A percentile compares a stretch with the other conserved stretches of the same genome.
Evolutionary conservation across 2,329 filamentous ascomycete species (phyloP).

Genomic region (Hymenoscyphus linearis): DNA sequence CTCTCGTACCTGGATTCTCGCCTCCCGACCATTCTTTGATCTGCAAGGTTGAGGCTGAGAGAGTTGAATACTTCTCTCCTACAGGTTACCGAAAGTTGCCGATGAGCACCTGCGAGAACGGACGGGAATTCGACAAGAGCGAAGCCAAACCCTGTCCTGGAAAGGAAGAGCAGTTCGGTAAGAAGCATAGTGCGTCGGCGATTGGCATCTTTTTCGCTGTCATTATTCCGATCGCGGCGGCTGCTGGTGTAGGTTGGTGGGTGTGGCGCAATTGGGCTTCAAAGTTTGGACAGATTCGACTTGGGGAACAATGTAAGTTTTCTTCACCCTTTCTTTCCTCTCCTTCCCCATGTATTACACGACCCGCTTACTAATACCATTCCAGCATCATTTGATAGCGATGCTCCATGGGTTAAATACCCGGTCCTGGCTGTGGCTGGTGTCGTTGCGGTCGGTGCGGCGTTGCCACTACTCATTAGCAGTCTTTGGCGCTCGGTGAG

Average conservation of each 20-base stretch:
- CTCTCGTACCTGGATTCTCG: constrained; percentile 66
- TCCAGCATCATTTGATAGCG: constrained; percentile 52
- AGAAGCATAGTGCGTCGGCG: constrained; percentile 66
- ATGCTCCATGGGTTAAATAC: constrained; percentile 74
- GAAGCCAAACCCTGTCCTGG: constrained; percentile 63
- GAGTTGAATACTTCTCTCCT: constrained; percentile 73
- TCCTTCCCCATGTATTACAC: not conserved
- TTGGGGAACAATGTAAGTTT: constrained; percentile 61
- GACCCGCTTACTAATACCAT: constrained; percentile 16
- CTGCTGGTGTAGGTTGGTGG: constrained; percentile 73
- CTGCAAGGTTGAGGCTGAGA: constrained; percentile 60
- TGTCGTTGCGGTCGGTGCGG: constrained; percentile 51
- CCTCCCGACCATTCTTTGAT: constrained; percentile 55
- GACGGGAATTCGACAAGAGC: constrained; percentile 64
- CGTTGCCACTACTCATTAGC: constrained; percentile 64
- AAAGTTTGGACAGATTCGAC: constrained; percentile 87
- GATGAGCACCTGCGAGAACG: constrained; percentile 78
- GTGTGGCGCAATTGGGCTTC: constrained; percentile 79
- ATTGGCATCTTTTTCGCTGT: constrained; percentile 82
- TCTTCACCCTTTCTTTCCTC: not conserved
- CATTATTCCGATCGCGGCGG: constrained; percentile 65
- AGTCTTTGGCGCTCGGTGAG: constrained; percentile 65
- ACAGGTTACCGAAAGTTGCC: constrained; percentile 89
- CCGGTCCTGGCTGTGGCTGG: constrained; percentile 71
- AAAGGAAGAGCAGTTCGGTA: constrained; percentile 76